Evolutionary conservation across 257 asterid species (phyloP), one percentile per base, ranked within the genome.

Genomic region (Solanum paucissectum): DNA sequence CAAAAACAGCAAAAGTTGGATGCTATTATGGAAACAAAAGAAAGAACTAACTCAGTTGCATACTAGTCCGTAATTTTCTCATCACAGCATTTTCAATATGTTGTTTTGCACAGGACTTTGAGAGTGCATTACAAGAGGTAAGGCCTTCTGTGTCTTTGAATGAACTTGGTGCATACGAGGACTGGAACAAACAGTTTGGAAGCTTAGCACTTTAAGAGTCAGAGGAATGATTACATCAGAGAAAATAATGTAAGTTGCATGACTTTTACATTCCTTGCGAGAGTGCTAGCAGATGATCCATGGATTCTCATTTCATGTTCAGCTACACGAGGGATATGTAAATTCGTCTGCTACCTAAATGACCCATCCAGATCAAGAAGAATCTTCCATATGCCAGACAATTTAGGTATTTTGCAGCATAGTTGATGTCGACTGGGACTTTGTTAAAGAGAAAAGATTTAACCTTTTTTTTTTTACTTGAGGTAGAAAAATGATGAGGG

Each of bases 101-200:
- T 87, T 36, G 8, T 18, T 66, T 74, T 42, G 58, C 37, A 29
- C 87, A 97, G 99, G 99, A 97, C 90, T 97, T 97, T 84, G 94
- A 93, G 96, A 88, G 93, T 79, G 94, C 99, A 9, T 91, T 97
- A 86, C 98, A 96, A 84, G 99, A 97, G 92, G 98, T 97, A 89
- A 92, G 99, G 90, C 98, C 98, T 64, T 97, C 99, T 4, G 99
- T 97, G 83, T 97, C 99, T 29, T 89, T 90, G 88, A 92, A 93
- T 84, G 99, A 97, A 90, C 98, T 97, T 1, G 94, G 93, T 20
- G 91, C 92, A 33, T 97, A 95, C 23, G 99, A 94, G 94, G 93
- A 91, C 83, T 97, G 99, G 99, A 97, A 97, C 88, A 92, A 92
- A 69, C 98, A 95, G 86, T 97, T 97, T 32, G 99, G 99, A 52